Percentiles rank a stretch among this genome's conserved stretches.
These are phyloP conservation scores for Colletotrichum higginsianum DNA, from an alignment of 2,329 filamentous ascomycete genomes.

Conservation along the genomic window DNA sequence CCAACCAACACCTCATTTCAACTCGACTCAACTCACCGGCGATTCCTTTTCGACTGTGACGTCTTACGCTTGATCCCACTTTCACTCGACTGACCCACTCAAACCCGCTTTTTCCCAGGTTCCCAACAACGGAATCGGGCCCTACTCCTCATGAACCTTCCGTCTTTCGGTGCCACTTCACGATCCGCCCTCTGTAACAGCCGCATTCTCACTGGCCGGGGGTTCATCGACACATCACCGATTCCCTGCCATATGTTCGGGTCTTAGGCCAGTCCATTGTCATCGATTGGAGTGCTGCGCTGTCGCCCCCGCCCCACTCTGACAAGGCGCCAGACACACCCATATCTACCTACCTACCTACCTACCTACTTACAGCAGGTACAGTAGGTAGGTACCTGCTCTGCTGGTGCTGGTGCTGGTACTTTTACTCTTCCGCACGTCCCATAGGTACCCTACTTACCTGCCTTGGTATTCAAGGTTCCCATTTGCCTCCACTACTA, in stretches of 20 bases:
- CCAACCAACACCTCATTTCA: neutral
- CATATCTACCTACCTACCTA: no score
- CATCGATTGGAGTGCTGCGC: slow-evolving; percentile 17
- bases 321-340: neutral
- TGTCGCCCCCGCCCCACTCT: slow-evolving; percentile 27
- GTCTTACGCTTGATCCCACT: slow-evolving; percentile 7
- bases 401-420: slow-evolving; percentile 7
- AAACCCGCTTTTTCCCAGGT: slow-evolving; percentile 25
- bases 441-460: neutral
- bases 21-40: neutral
- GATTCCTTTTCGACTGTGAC: neutral
- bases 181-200: slow-evolving; percentile 24
- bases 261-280: slow-evolving; percentile 30
- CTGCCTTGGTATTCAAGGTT: neutral
- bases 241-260: slow-evolving; percentile 33
- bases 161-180: slow-evolving; percentile 31
- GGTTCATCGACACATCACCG: slow-evolving; percentile 20
- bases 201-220: slow-evolving; percentile 32
- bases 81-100: slow-evolving; percentile 8
- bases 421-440: neutral
- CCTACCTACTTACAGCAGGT: no score
- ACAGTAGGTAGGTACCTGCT: neutral
- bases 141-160: slow-evolving; percentile 34
- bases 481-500: neutral
- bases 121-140: slow-evolving; percentile 13